Evolutionary conservation across 169 alveolate genomes (phyloP).

Genomic region (Plasmodium blacklocki): DNA sequence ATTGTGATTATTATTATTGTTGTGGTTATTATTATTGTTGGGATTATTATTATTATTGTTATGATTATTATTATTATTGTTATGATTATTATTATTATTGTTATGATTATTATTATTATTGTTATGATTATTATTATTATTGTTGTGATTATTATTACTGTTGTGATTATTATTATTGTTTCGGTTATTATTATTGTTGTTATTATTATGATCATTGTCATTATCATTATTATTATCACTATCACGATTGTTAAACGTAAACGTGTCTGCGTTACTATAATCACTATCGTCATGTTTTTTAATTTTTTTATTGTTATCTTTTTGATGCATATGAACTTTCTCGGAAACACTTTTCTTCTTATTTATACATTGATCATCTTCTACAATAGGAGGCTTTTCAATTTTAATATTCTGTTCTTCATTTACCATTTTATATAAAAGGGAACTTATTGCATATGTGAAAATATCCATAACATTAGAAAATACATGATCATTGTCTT

Average conservation of each 20-base stretch:
- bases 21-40: neutral
- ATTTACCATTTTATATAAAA: conserved; percentile 45
- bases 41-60: too few species aligned
- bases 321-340: neutral
- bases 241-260: neutral
- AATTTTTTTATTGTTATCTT: neutral
- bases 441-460: conserved; percentile 51
- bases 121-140: neutral
- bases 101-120: neutral
- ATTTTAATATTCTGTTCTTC: conserved; percentile 50
- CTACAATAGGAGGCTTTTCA: conserved; percentile 23
- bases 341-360: conserved; percentile 15
- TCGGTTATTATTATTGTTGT: neutral
- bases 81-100: neutral
- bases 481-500: conserved; percentile 15
- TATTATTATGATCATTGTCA: neutral
- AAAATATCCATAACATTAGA: conserved; percentile 33
- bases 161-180: neutral
- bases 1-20: neutral
- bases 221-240: neutral
- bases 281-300: conserved; percentile 6
- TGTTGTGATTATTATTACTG: neutral
- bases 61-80: neutral
- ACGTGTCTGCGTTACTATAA: neutral
- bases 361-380: conserved; percentile 26